Evolutionary conservation across 148 eudicot species (phyloP), one percentile per base, ranked within the genome.

Genomic region (Amaranthus palmeri): DNA sequence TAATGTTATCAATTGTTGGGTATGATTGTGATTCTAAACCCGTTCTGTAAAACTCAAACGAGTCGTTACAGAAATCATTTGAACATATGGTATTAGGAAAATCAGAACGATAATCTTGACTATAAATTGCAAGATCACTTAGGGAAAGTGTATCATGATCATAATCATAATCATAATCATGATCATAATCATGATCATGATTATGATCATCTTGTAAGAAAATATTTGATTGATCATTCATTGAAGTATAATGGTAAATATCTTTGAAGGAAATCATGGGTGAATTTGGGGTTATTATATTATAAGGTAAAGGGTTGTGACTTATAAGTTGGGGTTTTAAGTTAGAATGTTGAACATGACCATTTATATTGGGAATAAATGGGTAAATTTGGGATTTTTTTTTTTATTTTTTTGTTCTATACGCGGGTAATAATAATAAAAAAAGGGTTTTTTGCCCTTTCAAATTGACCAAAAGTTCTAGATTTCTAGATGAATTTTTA

Each of bases 101-200:
- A 52, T 75, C 78, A 4, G 72, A 68, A 6, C 36, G 36, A 25
- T 72, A 75, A 42, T 44, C 42, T 2, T 75, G 53, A 46, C 68
- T 68, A 14, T 75, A 75, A 7, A 75, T 68, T 10, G 78, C 60
- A 36, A 75, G 73, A 75, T 68, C 78, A 44, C 66, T 42, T 14
- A 75, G 14, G 5, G 72, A 75, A 15, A 75, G 66, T 25, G 53
- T 68, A 51, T 75, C 78, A 15, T 57, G 60, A 13, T 10, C 52
- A 41, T 51, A 46, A 51, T 14, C 63, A 14, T 12, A 53, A 25
- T 25, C 36, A 15, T 57, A 66, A 13, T 10, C 52, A 41, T 51
- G 45, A 51, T 14, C 63, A 14, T 12, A 53, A 25, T 25, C 36
- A 25, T 25, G 36, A 13, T 10, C 52, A 41, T 51, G 54, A 51